phyloP scores from a whole-genome alignment of 2,329 filamentous ascomycete genomes.

The Trichocomaceae sp. region DNA sequence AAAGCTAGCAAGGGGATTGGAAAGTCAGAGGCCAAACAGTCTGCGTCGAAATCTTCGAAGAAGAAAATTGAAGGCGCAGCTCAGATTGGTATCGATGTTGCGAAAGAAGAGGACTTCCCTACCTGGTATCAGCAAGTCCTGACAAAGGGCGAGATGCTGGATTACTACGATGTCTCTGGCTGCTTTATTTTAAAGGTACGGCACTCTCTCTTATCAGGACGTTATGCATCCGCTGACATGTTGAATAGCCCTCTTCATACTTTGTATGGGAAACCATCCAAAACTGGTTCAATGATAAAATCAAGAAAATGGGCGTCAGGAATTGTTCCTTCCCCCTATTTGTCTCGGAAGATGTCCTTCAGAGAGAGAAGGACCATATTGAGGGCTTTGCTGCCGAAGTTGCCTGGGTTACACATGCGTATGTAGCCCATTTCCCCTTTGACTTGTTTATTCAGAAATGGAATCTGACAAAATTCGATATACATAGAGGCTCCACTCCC shows the following conservation, averaged over 20 bases:
- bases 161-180: constrained; percentile 96
- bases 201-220: background rate
- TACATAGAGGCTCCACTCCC: constrained; percentile 72
- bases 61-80: constrained; percentile 56
- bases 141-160: constrained; percentile 93
- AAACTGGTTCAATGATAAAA: constrained; percentile 54
- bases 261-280: constrained; percentile 64
- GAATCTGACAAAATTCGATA: constrained; percentile 22
- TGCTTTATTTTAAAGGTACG: constrained; percentile 83
- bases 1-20: constrained; percentile 35
- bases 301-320: constrained; percentile 86
- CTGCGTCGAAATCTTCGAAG: constrained; percentile 36
- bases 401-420: constrained; percentile 48
- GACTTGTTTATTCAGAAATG: constrained; percentile 6
- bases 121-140: constrained; percentile 98
- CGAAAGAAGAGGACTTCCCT: constrained; percentile 79
- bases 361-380: constrained; percentile 87
- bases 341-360: constrained; percentile 80
- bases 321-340: constrained; percentile 98
- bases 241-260: constrained; percentile 52
- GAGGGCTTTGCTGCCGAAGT: constrained; percentile 87
- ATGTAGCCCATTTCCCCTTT: constrained; percentile 15
- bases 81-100: constrained; percentile 79
- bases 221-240: background rate
- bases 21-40: constrained; percentile 41